Evolutionary conservation across 2,329 filamentous ascomycete genomes (phyloP).

Genomic region (Amauroascus niger): DNA sequence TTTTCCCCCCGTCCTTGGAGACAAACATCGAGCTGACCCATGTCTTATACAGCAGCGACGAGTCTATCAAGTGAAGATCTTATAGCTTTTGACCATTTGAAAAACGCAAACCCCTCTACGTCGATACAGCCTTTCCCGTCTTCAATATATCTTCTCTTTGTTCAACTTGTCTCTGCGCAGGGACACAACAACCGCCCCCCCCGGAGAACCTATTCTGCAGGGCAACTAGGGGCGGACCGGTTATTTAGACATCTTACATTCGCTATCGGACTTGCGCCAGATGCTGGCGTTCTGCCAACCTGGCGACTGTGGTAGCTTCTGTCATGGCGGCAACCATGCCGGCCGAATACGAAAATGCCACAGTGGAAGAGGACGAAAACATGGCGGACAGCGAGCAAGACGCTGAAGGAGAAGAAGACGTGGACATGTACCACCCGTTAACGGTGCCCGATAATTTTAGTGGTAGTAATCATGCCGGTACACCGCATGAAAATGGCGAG

Average conservation of each 20-base stretch:
- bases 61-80: neutral
- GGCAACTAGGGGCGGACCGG: neutral
- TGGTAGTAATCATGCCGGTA: slow-evolving; percentile 16
- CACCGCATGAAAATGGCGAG: slow-evolving; percentile 22
- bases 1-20: neutral
- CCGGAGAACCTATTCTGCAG: neutral
- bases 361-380: slow-evolving; percentile 26
- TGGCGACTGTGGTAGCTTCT: slow-evolving; percentile 32
- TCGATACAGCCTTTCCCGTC: neutral
- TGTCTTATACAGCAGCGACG: neutral
- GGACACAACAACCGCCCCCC: too few relatives aligned
- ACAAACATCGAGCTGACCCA: slow-evolving; percentile 4
- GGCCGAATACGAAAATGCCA: slow-evolving; percentile 30
- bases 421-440: slow-evolving; percentile 31
- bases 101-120: neutral
- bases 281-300: slow-evolving; percentile 23
- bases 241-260: neutral
- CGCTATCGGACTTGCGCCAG: slow-evolving; percentile 7
- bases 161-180: neutral
- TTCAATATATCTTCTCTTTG: neutral
- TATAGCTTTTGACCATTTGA: neutral
- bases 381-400: slow-evolving; percentile 36
- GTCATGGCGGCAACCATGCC: slow-evolving; percentile 36
- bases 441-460: slow-evolving; percentile 21
- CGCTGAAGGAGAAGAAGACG: slow-evolving; percentile 38